Conservation (phyloP, 225 moss, liverwort and hornwort species). For the Ulota crispa region DNA sequence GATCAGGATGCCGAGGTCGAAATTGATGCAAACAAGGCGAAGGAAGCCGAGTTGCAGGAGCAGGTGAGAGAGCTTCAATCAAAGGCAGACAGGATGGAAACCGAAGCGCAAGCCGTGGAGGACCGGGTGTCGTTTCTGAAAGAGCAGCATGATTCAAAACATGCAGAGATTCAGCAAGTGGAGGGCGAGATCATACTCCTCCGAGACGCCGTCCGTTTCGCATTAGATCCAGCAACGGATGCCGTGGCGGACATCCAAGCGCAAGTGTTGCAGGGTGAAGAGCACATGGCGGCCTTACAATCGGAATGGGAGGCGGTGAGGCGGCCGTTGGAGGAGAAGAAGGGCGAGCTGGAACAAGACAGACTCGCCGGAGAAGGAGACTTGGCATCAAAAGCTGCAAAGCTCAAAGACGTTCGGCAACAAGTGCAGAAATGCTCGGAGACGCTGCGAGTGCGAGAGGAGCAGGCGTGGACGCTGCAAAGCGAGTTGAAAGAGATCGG, state of each 20-base stretch:
- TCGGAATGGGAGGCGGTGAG: conserved; percentile 60
- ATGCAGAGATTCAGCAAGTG: conserved; percentile 16
- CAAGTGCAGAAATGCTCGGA: conserved; percentile 37
- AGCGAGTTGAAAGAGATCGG: conserved; percentile 40
- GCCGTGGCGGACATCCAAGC: conserved; percentile 31
- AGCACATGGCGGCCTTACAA: conserved; percentile 48
- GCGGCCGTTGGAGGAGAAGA: conserved; percentile 52
- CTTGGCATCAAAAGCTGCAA: conserved; percentile 28
- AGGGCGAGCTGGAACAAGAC: conserved; percentile 52
- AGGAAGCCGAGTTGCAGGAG: conserved; percentile 34
- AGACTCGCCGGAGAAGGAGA: conserved; percentile 29
- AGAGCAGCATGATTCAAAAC: conserved; percentile 32
- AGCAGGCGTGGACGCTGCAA: conserved; percentile 46
- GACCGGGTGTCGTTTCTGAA: conserved; percentile 19
- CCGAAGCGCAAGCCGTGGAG: conserved; percentile 42
- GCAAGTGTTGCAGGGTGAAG: conserved; percentile 33
- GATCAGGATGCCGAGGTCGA: conserved; percentile 23
- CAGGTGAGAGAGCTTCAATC: conserved; percentile 46
- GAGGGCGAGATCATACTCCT: conserved; percentile 32
- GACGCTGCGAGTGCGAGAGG: conserved; percentile 52
- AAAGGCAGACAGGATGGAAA: conserved; percentile 58
- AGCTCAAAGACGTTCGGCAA: conserved; percentile 36
- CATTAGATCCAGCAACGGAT: conserved; percentile 30
- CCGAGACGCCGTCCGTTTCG: conserved; percentile 40
- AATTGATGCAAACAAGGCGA: conserved; percentile 19